Base-by-base conservation (phyloP, 495 filamentous ascomycete species). In the Aspergillus diversus region DNA sequence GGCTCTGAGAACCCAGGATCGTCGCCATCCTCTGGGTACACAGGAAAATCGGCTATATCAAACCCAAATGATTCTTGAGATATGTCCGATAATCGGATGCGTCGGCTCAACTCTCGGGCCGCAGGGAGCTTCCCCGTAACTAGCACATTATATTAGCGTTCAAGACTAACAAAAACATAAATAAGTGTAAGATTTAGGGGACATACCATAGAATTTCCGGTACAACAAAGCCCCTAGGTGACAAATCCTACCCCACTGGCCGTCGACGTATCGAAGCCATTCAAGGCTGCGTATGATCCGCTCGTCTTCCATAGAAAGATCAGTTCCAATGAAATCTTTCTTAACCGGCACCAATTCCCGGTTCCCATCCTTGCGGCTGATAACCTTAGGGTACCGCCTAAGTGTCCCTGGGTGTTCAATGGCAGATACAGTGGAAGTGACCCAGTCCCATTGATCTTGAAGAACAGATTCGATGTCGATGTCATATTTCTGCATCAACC, bases 241-340 rank as follows among this genome's bases (percentile, higher is more conserved):
- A 74, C 93, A 92, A 4, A 92, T 89, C 61, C 90, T 82, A 33
- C 79, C 72, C 82, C 90, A 92, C 58, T 91, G 80, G 2, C 83
- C 88, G 32, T 90, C 87, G 13, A 92, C 80, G 50, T 89, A 77
- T 62, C 90, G 74, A 70, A 92, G 88, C 95, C 95, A 99, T 67
- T 96, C 90, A 59, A 97, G 73, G 57, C 89, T 86, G 42, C 88
- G 84, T 54, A 97, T 92, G 60, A 97, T 77, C 47, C 84, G 76
- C 52, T 90, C 84, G 61, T 97, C 92, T 55, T 84, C 74, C 13
- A 75, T 72, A 13, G 86, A 83, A 15, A 86, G 69, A 46, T 85
- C 80, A 5, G 86, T 82, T 16, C 88, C 88, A 31, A 92, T 86
- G 65, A 91, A 87, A 60, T 88, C 85, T 27, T 82, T 82, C 65